These are phyloP conservation scores for Taiozyma onychis DNA, from an alignment of 1,139 yeast species.

Conservation along the genomic window DNA sequence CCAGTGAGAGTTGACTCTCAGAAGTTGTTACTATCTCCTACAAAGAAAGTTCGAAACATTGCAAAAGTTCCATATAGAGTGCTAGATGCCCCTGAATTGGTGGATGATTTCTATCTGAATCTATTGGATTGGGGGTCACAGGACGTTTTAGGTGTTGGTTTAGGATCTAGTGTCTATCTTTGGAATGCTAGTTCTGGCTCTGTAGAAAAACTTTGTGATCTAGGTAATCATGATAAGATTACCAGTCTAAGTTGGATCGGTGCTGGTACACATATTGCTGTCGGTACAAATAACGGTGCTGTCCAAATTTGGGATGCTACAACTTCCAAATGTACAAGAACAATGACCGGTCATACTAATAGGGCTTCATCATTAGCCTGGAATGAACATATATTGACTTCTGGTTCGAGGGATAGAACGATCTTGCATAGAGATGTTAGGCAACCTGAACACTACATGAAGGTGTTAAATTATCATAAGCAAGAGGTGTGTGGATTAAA, in stretches of 20 bases:
- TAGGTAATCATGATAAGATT: constrained; percentile 56
- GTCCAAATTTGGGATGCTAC: constrained; percentile 97
- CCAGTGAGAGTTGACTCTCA: constrained; percentile 92
- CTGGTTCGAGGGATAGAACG: constrained; percentile 83
- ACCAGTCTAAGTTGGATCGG: constrained; percentile 93
- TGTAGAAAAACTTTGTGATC: constrained; percentile 74
- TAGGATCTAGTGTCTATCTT: constrained; percentile 80
- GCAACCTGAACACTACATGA: constrained; percentile 75
- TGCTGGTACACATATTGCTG: constrained; percentile 88
- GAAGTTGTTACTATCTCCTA: constrained; percentile 70
- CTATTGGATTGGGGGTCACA: constrained; percentile 95
- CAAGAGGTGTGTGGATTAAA: constrained; percentile 96
- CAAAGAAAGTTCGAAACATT: constrained; percentile 70
- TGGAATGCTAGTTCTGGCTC: constrained; percentile 89
- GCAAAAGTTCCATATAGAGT: constrained; percentile 89
- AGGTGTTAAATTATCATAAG: constrained; percentile 66
- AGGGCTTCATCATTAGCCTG: constrained; percentile 88
- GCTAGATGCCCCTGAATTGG: constrained; percentile 91
- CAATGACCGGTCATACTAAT: constrained; percentile 87
- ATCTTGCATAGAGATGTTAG: constrained; percentile 91
- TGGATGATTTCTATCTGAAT: constrained; percentile 90
- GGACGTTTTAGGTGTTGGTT: constrained; percentile 84
- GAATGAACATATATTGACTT: constrained; percentile 84
- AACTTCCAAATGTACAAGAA: constrained; percentile 75
- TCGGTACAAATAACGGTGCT: constrained; percentile 81